Base-by-base conservation (phyloP, 2,329 filamentous ascomycete genomes). In the Colletotrichum camelliae region DNA sequence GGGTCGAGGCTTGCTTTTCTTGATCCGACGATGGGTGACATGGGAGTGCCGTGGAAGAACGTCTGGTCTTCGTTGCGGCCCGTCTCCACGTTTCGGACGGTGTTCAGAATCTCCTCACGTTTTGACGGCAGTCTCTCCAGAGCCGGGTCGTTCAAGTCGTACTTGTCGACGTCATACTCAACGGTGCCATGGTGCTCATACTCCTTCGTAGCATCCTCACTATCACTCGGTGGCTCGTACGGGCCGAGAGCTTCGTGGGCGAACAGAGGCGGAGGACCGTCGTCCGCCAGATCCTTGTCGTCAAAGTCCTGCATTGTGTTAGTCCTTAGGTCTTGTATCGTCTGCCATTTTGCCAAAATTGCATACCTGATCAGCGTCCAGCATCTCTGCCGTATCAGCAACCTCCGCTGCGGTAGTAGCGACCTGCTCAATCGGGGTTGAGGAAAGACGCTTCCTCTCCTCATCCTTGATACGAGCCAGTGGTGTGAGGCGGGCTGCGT, bases 101-200 rank as follows among this genome's bases (percentile, higher is more conserved):
- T 83, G 64, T 86, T 84, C 15, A 89, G 80, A 66, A 90, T 88
- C 7, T 86, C 86, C 1, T 83, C 81, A 18, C 84, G 83, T 67
- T 86, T 85, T 1, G 85, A 88, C 3, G 88, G 88, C 77, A 90
- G 89, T 21, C 80, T 82, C 76, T 89, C 88, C 10, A 90, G 80
- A 0, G 85, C 88, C 2, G 88, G 88, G 66, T 90, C 88, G 62
- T 86, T 84, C 3, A 86, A 75, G 64, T 89, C 88, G 31, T 84
- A 79, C 5, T 80, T 76, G 57, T 82, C 80, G 7, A 79, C 72
- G 27, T 80, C 80, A 39, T 78, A 70, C 5, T 75, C 77, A 16
- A 78, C 77, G 9, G 52, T 77, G 55, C 77, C 76, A 7, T 74
- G 64, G 21, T 74, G 69, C 8, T 69, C 66, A 18, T 35, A 18